A percentile compares a stretch with the other conserved stretches of the same genome.
These are phyloP conservation scores for Beta lomatogona DNA, from an alignment of 179 eudicot species.

Conservation along the genomic window DNA sequence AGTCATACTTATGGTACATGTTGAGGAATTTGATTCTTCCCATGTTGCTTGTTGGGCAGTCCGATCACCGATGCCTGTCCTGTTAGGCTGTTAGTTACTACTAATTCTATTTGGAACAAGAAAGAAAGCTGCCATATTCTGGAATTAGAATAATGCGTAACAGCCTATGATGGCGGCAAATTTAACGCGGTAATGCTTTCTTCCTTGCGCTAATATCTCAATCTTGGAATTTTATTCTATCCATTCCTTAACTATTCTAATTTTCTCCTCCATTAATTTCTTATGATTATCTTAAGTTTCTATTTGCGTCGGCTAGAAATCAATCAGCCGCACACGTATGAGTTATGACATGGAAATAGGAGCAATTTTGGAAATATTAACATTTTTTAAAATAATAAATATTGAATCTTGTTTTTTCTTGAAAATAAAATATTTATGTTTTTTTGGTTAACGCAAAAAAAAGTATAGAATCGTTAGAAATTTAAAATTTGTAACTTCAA, in stretches of 20 bases:
- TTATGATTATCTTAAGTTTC: background rate
- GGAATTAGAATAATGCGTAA: slow-evolving; percentile 16
- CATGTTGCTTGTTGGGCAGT: slow-evolving; percentile 9
- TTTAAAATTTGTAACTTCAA: too few species aligned
- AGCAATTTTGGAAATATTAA: too few species aligned
- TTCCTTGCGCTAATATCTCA: background rate
- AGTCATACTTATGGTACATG: too few species aligned
- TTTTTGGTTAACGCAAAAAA: too few species aligned
- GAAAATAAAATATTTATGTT: too few species aligned
- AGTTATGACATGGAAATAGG: too few species aligned
- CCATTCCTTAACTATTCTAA: background rate
- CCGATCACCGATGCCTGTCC: background rate
- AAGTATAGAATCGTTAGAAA: too few species aligned
- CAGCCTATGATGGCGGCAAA: slow-evolving; percentile 29
- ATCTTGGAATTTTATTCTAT: background rate
- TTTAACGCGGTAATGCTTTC: slow-evolving; percentile 17
- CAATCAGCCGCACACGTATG: too few species aligned
- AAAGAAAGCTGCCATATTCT: slow-evolving; percentile 15
- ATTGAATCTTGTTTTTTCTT: too few species aligned
- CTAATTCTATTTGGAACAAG: background rate
- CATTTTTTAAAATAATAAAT: too few species aligned
- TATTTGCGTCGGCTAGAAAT: background rate
- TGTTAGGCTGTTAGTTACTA: slow-evolving; percentile 11
- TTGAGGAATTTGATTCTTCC: slow-evolving; percentile 12
- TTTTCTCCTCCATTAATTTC: background rate